Conservation (phyloP, 139 green algal genomes). For the Pleodorina starrii region DNA sequence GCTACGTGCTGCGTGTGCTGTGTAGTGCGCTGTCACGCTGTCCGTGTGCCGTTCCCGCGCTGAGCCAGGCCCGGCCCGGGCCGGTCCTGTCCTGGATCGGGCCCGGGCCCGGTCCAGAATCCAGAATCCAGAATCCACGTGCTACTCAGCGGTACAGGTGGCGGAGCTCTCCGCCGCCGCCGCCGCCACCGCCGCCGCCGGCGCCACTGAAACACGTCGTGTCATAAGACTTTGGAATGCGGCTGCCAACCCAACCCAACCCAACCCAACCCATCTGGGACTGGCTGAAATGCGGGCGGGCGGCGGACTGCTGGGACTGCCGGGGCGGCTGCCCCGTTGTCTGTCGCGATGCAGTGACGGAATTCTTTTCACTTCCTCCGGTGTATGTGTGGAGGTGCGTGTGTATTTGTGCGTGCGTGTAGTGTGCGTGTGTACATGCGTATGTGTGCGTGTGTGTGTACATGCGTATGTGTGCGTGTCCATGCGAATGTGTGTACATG, state of each 20-base stretch:
- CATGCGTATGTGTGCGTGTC: background rate
- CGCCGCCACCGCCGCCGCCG: too few species aligned
- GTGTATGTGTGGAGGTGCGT: background rate
- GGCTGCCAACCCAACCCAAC: too few species aligned
- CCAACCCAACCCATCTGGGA: too few species aligned
- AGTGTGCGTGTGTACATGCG: background rate
- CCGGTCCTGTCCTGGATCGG: too few species aligned
- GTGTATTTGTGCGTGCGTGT: background rate
- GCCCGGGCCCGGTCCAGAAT: too few species aligned
- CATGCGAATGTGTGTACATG: constrained; percentile 2
- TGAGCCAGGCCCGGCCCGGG: background rate
- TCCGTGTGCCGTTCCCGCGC: background rate
- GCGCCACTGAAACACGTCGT: too few species aligned
- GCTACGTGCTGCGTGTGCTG: background rate
- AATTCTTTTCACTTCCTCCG: background rate
- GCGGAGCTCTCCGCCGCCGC: too few species aligned
- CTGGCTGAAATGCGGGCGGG: too few species aligned
- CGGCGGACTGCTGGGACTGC: too few species aligned
- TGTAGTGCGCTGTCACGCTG: background rate
- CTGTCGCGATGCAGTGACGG: background rate
- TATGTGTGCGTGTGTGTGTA: background rate
- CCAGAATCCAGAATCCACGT: too few species aligned
- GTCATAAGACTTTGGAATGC: too few species aligned
- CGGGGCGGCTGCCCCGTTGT: background rate
- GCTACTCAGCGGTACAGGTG: too few species aligned